Evolutionary conservation across 306 rosid species (phyloP).

Genomic region (Crataegus laevigata): DNA sequence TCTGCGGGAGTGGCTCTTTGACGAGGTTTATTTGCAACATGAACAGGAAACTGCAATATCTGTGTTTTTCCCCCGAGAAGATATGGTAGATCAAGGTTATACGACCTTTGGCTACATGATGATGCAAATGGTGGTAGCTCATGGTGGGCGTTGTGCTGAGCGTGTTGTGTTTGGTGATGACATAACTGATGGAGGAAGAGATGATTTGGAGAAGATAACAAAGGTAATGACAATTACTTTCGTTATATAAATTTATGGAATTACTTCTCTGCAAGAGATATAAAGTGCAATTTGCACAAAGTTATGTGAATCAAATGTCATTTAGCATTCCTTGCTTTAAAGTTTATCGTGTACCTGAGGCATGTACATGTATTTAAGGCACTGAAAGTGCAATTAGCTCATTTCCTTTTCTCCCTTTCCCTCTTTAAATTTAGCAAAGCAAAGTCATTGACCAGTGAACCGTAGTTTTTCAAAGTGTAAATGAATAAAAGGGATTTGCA

Average conservation of each 20-base stretch:
- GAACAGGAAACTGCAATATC: conserved; percentile 90
- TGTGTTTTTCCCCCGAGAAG: conserved; percentile 90
- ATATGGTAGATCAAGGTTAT: conserved; percentile 93
- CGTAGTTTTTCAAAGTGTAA: background rate
- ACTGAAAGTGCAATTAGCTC: background rate
- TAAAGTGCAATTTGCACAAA: background rate
- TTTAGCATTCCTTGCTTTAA: background rate
- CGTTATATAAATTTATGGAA: background rate
- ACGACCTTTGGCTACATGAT: conserved; percentile 90
- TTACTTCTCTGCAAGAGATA: background rate
- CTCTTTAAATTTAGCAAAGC: background rate
- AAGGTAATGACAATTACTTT: conserved; percentile 40
- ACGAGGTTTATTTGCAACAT: conserved; percentile 19
- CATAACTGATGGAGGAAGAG: conserved; percentile 85
- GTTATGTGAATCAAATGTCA: background rate
- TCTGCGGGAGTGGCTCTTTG: background rate
- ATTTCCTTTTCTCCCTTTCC: background rate
- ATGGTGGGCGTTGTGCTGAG: conserved; percentile 96
- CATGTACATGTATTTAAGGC: background rate
- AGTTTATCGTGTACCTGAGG: background rate
- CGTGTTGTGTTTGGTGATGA: conserved; percentile 69
- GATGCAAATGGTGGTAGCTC: conserved; percentile 98
- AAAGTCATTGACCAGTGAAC: background rate
- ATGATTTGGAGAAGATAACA: conserved; percentile 90
- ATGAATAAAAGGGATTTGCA: background rate